Evolutionary conservation across 345 rosid species (phyloP), one percentile per base, ranked within the genome.

Genomic region (Ceriops zippeliana): DNA sequence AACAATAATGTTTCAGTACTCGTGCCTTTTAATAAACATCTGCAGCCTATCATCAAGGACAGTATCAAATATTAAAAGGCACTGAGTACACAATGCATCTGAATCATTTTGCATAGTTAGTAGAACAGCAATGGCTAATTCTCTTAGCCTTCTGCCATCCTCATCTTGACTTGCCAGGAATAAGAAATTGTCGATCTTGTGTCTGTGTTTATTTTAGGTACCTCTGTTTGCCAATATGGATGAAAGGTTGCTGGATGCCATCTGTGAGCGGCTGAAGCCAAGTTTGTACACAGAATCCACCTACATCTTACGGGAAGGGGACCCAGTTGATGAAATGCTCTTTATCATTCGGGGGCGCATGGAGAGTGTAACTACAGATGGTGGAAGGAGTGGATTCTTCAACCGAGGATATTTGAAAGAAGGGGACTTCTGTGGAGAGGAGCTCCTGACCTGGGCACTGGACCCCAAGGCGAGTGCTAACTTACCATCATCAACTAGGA

Each of bases 151-250:
- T 3, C 8, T 2, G 1, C 16, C 49, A 42, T 42, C 49, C 49
- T 42, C 49, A 13, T 42, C 13, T 42, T 13, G 49, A 42, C 17
- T 3, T 42, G 19, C 46, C 46, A 38, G 46, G 17, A 0, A 42
- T 42, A 42, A 42, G 5, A 42, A 42, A 56, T 56, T 24, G 28
- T 56, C 59, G 24, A 24, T 13, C 31, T 56, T 1, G 5, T 27
- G 28, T 24, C 28, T 11, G 16, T 54, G 24, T 56, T 20, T 53
- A 20, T 8, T n/a, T 21, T 77, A 89, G 96, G 97, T 91, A 51
- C 93, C 96, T 73, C 79, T 91, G 58, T 91, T 91, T 69, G 90
- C 90, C 49, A 89, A 91, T 63, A 86, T 91, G 96, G 97, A 91
- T 37, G 96, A 91, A 70, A 84, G 93, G 56, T 70, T 91, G 70